Evolutionary conservation across 179 eudicot species (phyloP).

Genomic region (Amaranthus tricolor): DNA sequence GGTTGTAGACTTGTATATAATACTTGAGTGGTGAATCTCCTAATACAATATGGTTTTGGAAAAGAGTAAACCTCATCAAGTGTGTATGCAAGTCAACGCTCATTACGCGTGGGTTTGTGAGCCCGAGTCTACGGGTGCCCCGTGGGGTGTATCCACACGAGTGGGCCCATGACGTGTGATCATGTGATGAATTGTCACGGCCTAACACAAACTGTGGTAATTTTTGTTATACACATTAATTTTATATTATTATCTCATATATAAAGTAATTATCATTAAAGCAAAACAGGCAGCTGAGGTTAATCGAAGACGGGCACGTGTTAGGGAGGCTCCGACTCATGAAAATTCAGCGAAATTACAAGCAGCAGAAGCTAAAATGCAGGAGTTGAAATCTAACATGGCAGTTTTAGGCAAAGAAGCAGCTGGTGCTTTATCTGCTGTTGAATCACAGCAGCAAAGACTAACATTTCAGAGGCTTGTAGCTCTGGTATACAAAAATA

Average conservation of each 20-base stretch:
- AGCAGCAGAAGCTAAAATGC: slow-evolving; percentile 82
- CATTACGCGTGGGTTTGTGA: too few relatives aligned
- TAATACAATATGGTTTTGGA: too few relatives aligned
- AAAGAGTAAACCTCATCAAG: too few relatives aligned
- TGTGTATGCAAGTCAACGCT: too few relatives aligned
- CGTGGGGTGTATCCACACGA: too few relatives aligned
- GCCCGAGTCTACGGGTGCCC: too few relatives aligned
- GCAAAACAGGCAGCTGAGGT: slow-evolving; percentile 88
- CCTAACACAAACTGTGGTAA: too few relatives aligned
- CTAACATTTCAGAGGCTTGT: slow-evolving; percentile 91
- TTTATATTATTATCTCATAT: slow-evolving; percentile 15
- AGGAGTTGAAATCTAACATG: slow-evolving; percentile 91
- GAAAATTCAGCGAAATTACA: slow-evolving; percentile 89
- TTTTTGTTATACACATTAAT: background rate
- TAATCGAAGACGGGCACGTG: slow-evolving; percentile 78
- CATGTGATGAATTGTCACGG: too few relatives aligned
- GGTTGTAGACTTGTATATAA: too few relatives aligned
- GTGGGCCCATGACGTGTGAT: too few relatives aligned
- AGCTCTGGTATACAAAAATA: slow-evolving; percentile 54
- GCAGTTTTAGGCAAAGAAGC: slow-evolving; percentile 97
- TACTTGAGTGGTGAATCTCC: too few relatives aligned
- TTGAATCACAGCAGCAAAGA: slow-evolving; percentile 91
- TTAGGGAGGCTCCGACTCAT: slow-evolving; percentile 78
- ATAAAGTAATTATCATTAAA: slow-evolving; percentile 26
- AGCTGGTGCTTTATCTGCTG: slow-evolving; percentile 81